Base-by-base conservation (phyloP, 2,329 filamentous ascomycete genomes). In the Arthrobotrys megalospora region DNA sequence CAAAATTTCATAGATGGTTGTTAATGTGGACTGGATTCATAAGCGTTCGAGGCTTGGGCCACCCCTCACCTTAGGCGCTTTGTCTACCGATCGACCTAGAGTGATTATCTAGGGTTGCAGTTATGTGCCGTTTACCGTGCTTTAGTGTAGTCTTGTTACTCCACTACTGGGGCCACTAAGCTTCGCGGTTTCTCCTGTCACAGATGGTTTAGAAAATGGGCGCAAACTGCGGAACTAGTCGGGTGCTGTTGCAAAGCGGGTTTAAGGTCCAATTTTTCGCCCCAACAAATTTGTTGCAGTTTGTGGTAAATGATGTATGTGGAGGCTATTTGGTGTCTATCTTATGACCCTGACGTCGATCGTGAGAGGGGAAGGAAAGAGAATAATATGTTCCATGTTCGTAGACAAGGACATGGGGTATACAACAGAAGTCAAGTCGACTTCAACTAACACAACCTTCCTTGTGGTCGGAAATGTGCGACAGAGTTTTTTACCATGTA, bases 391-490 rank as follows among this genome's bases (percentile, higher is more conserved):
- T 43, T 60, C 53, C 53, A 60, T 60, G 53, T 60, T 10, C 14
- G 19, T 28, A 14, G 21, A 28, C 55, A 60, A 60, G 55, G 55
- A n/a, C 41, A n/a, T 28, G 7, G 19, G 36, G 36, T 19, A 16
- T 43, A 43, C 12, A 41, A 60, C 32, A 41, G 4, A 32, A 16
- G 16, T 14, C 12, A 52, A 19, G 3, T 6, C 11, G 2, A 60
- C 24, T 28, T 43, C 52, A 43, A 21, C 32, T 43, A 60, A 28
- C 36, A 60, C 19, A 28, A 43, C 16, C 66, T 77, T 77, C 72
- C 72, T 58, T 24, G 38, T 66, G 50, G 73, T 77, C 73, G 73
- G 73, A 77, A 77, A 70, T 38, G 73, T 67, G 73, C 73, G 73
- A 77, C 73, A 55, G 52, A 60, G 52, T 60, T 60, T 60, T 60